phyloP scores from a whole-genome alignment of 2,329 filamentous ascomycete species.

The Fusarium austroafricanum region DNA sequence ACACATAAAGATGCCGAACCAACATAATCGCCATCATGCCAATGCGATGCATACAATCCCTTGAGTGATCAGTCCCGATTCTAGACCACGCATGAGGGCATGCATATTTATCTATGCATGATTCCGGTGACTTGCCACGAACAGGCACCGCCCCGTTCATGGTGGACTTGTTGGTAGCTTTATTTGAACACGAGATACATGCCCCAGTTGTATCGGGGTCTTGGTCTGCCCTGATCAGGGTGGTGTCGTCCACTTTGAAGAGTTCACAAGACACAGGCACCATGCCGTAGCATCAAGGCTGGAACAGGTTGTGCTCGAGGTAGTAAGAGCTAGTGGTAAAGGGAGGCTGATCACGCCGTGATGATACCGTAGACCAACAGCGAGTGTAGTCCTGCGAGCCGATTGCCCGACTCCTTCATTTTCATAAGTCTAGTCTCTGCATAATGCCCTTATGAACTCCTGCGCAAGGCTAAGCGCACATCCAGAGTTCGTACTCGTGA shows the following conservation, averaged over 20 bases:
- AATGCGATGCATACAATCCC: background rate
- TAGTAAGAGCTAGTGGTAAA: background rate
- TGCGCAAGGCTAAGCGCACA: slow-evolving; percentile 13
- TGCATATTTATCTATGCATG: slow-evolving; percentile 17
- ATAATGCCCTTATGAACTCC: slow-evolving; percentile 5
- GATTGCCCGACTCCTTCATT: background rate
- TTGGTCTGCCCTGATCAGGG: slow-evolving; percentile 14
- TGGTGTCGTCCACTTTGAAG: slow-evolving; percentile 22
- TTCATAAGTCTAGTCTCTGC: background rate
- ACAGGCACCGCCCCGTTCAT: slow-evolving; percentile 7
- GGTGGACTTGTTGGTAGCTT: slow-evolving; percentile 2
- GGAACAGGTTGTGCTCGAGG: background rate
- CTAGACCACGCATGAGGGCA: background rate
- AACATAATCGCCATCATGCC: background rate
- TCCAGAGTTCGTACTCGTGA: slow-evolving; percentile 33
- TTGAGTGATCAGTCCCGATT: background rate
- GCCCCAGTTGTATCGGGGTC: slow-evolving; percentile 16
- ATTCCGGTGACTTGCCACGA: slow-evolving; percentile 24
- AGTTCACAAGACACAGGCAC: slow-evolving; percentile 11
- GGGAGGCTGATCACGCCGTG: background rate
- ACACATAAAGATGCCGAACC: background rate
- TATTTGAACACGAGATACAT: slow-evolving; percentile 40
- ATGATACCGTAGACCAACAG: background rate
- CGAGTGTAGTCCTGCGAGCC: slow-evolving; percentile 4
- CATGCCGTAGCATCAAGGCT: slow-evolving; percentile 7